phyloP scores from a whole-genome alignment of 371 early-diverging fungal species.

The Mortierella sp. region DNA sequence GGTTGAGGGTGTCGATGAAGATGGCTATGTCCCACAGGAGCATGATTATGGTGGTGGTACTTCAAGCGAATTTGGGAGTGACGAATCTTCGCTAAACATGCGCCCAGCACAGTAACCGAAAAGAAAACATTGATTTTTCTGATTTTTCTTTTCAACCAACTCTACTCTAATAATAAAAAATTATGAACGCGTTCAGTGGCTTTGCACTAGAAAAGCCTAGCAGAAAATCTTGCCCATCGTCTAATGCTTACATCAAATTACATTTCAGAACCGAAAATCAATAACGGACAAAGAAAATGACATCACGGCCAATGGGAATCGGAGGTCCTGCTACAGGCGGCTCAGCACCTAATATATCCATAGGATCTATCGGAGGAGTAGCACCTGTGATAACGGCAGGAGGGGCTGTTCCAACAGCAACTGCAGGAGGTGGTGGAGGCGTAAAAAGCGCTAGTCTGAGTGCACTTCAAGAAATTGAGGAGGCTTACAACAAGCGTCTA shows the following conservation, averaged over 20 bases:
- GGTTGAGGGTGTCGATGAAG: conserved; percentile 2
- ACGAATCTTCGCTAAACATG: background rate
- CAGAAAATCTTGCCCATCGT: no score
- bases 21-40: conserved; percentile 5
- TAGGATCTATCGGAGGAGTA: conserved; percentile 12
- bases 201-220: no score
- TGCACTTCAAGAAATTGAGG: conserved; percentile 64
- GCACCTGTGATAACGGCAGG: conserved; percentile 11
- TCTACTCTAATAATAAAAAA: no score
- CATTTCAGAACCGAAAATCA: background rate
- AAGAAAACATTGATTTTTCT: background rate
- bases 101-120: background rate
- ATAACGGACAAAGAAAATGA: conserved; percentile 11
- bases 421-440: conserved; percentile 13
- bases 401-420: conserved; percentile 11
- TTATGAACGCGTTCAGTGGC: no score
- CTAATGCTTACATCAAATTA: background rate
- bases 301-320: conserved; percentile 35
- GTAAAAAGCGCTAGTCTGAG: conserved; percentile 20
- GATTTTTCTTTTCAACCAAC: no score
- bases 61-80: conserved; percentile 2
- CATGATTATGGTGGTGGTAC: background rate
- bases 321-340: conserved; percentile 16
- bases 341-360: conserved; percentile 15
- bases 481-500: conserved; percentile 72